Evolutionary conservation across 176 grass and related monocot species (phyloP).

Genomic region (Alopecurus myosuroides): DNA sequence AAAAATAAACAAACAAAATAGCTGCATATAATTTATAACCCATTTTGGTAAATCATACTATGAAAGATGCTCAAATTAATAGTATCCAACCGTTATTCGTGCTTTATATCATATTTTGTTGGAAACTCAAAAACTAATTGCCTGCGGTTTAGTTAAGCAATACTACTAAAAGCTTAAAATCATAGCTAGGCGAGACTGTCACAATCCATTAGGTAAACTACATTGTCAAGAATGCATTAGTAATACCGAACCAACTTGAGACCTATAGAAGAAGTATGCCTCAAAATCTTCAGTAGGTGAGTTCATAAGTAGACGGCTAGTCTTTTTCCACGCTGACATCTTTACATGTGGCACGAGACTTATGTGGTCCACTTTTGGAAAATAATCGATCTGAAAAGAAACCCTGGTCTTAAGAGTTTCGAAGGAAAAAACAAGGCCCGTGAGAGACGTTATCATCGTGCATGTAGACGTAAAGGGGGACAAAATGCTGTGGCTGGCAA

Average conservation of each 20-base stretch:
- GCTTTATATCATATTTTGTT: background rate
- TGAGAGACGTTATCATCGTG: background rate
- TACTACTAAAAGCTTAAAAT: background rate
- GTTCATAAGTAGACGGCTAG: background rate
- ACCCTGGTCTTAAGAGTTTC: background rate
- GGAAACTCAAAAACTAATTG: background rate
- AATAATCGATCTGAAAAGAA: background rate
- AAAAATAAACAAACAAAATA: background rate
- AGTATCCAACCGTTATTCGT: background rate
- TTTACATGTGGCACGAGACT: constrained; percentile 17
- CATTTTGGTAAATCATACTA: background rate
- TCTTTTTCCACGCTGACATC: constrained; percentile 25
- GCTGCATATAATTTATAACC: background rate
- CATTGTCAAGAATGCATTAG: background rate
- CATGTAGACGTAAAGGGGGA: background rate
- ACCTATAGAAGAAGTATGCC: background rate
- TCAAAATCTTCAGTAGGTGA: background rate
- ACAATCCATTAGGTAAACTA: background rate
- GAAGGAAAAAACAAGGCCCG: background rate
- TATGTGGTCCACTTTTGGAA: background rate
- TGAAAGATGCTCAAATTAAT: background rate
- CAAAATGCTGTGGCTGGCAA: constrained; percentile 23
- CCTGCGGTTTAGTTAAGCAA: background rate
- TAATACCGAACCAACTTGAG: background rate
- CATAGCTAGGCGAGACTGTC: background rate